Percentiles rank a stretch among this genome's conserved stretches.
These are phyloP conservation scores for Leishmania martiniquensis DNA, from an alignment of 208 protist species.

Conservation along the genomic window DNA sequence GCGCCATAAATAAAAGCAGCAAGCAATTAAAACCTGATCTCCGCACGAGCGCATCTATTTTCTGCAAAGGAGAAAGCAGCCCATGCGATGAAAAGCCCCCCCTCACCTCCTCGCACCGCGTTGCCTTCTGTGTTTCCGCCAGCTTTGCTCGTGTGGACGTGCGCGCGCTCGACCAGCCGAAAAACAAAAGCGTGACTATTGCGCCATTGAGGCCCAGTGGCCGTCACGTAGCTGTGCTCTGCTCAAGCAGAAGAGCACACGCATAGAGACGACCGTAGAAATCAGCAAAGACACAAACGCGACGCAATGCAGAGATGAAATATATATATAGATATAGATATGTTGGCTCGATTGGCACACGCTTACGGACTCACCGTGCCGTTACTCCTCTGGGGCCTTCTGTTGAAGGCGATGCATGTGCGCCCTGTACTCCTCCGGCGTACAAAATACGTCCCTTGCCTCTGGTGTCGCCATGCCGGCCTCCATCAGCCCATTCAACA, in stretches of 20 bases:
- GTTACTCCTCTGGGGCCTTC: background rate
- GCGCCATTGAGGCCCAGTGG: background rate
- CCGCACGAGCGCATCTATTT: no score
- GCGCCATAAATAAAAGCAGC: no score
- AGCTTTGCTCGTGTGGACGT: background rate
- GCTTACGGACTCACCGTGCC: background rate
- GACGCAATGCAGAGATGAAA: no score
- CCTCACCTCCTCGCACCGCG: no score
- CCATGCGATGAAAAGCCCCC: no score
- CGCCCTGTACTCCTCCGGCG: slow-evolving; percentile 35
- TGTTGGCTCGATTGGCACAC: background rate
- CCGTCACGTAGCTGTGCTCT: background rate
- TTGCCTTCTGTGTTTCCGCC: background rate
- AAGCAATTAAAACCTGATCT: no score
- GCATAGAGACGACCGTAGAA: background rate
- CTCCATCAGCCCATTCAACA: slow-evolving; percentile 36
- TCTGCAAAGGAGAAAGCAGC: no score
- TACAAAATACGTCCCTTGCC: slow-evolving; percentile 45
- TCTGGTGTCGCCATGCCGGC: slow-evolving; percentile 42
- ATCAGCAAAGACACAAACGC: background rate
- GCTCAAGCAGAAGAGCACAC: background rate
- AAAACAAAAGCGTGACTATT: background rate
- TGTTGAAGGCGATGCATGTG: background rate
- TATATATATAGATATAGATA: no score
- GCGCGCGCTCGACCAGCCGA: background rate